phyloP scores from a whole-genome alignment of 2,329 filamentous ascomycete species.

The Tolypocladium sp. region DNA sequence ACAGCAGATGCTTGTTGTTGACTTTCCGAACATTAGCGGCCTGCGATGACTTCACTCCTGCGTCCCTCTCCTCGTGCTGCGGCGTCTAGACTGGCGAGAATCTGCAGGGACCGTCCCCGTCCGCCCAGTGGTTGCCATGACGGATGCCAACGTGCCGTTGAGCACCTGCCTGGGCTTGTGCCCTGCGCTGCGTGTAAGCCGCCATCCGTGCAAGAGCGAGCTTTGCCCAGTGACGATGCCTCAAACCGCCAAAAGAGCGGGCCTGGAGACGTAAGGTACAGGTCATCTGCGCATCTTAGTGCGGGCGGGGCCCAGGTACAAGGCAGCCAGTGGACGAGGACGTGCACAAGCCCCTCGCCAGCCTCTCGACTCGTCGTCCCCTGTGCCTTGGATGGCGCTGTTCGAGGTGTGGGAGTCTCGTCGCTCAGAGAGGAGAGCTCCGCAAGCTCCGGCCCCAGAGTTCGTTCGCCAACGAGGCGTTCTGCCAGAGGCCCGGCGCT shows the following conservation, averaged over 20 bases:
- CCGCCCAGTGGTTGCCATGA: background rate
- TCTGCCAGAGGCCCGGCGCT: background rate
- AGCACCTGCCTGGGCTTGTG: background rate
- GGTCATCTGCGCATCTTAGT: slow-evolving; percentile 25
- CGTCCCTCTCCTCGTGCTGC: background rate
- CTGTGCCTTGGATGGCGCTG: background rate
- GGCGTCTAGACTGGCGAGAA: background rate
- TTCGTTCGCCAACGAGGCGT: background rate
- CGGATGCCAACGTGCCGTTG: background rate
- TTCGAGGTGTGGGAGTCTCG: background rate
- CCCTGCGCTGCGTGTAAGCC: background rate
- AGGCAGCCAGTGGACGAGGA: slow-evolving; percentile 11
- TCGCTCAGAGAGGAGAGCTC: background rate
- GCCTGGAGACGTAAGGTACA: slow-evolving; percentile 23
- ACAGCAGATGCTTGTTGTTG: background rate
- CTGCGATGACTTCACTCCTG: background rate
- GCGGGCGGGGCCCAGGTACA: slow-evolving; percentile 23
- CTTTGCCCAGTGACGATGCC: background rate
- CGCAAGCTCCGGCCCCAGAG: background rate
- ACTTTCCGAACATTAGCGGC: background rate
- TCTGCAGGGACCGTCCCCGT: background rate
- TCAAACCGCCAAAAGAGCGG: background rate
- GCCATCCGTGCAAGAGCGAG: background rate
- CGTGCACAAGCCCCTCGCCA: background rate
- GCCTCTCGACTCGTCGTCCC: background rate